These are phyloP conservation scores for Lasiosphaeria hispida DNA, from an alignment of 495 filamentous ascomycete genomes.

Conservation along the genomic window DNA sequence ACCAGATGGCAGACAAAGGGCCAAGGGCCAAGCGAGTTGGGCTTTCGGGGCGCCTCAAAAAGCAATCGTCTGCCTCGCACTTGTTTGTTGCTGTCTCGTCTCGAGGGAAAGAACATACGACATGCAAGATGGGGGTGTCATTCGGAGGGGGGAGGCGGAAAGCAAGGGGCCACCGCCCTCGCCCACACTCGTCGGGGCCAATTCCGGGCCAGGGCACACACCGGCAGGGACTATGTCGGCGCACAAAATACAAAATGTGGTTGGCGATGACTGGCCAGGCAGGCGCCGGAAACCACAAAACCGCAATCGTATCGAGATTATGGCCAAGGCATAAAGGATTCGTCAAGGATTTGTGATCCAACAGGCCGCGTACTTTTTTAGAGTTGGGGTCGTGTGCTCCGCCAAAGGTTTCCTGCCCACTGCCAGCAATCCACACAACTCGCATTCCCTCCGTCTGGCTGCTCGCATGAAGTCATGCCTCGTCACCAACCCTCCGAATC, in stretches of 20 bases:
- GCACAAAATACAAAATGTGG: conserved; percentile 21
- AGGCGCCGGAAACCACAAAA: conserved; percentile 21
- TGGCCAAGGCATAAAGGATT: neutral
- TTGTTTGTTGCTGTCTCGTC: conserved; percentile 2
- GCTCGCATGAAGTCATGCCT: conserved; percentile 5
- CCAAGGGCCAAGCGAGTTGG: neutral
- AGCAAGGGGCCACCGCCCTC: neutral
- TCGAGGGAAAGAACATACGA: neutral
- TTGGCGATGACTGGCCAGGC: conserved; percentile 23
- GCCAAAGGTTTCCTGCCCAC: too few relatives aligned
- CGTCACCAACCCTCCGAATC: neutral
- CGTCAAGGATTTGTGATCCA: too few relatives aligned
- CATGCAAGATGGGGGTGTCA: neutral
- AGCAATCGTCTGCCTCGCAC: neutral
- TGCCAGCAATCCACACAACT: neutral
- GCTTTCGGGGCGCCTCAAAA: conserved; percentile 1
- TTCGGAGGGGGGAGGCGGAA: neutral
- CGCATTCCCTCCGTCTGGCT: neutral
- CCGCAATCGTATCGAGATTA: neutral
- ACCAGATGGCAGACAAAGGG: neutral
- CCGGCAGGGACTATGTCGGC: conserved; percentile 4
- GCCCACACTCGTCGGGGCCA: conserved; percentile 5
- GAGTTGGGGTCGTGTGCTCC: neutral
- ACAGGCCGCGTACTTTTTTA: too few relatives aligned
- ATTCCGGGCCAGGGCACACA: neutral